Base-by-base conservation (phyloP, 257 asterid genomes). In the Salvia splendens region DNA sequence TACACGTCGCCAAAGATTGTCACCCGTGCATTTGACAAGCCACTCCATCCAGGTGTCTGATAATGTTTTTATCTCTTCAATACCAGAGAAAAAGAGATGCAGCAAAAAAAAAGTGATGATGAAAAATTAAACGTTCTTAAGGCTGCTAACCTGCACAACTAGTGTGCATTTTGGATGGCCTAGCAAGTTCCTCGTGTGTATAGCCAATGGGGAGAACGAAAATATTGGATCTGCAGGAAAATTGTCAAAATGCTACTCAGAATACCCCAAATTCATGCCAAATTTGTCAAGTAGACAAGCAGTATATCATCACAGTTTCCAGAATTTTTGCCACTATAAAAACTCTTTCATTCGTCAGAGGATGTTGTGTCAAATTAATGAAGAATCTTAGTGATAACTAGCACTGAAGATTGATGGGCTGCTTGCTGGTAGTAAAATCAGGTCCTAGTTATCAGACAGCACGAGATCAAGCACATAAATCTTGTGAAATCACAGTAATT, bases 11-110 rank as follows among this genome's bases (percentile, higher is more conserved):
- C 99, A 24, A 94, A 88, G 65, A 94, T 88, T 9, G 99, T 87
- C 46, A 91, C 97, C 79, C 99, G 86, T 65, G 99, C 96, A 77
- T 94, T 94, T 72, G 99, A 91, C 80, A 94, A 80, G 81, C 99
- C 89, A 87, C 96, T 88, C 99, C 99, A 94, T 68, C 99, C 99
- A 67, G 96, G 99, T 65, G 88, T 87, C 99, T 94, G 65, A 28
- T 67, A 10, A 64, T 66, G 43, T 40, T 66, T 65, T 47, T 51
- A 53, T 36, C 64, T 72, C 57, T 76, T 71, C 9, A 68, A 46
- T 77, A 61, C 20, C 52, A 73, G 42, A 40, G 63, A 46, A 49
- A 32, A 57, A 55, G 36, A 68, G 59, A 38, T n/a, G 10, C 46
- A 70, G 73, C 59, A 54, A 65, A 8, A 66, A 17, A 51, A 63